These are phyloP conservation scores for Metarhizium humberi DNA, from an alignment of 2,329 filamentous ascomycete species.

Conservation along the genomic window DNA sequence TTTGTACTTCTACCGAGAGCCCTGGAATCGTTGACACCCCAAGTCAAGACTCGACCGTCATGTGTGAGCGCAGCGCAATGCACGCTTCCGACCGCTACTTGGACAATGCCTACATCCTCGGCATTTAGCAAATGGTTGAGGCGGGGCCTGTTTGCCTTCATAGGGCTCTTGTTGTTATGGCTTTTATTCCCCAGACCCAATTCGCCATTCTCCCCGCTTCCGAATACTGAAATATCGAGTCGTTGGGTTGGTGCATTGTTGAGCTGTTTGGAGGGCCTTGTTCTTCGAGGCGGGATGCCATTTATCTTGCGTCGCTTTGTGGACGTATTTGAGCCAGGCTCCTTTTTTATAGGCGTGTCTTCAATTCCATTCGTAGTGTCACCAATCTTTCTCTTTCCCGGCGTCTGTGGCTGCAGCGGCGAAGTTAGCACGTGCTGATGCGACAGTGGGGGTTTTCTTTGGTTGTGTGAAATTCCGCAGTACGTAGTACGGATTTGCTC, in stretches of 20 bases:
- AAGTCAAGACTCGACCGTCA: constrained; percentile 53
- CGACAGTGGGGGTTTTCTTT: too few species aligned
- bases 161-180: constrained; percentile 1
- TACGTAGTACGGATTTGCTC: too few species aligned
- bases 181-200: constrained; percentile 9
- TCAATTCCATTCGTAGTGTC: neutral
- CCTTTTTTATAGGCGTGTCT: neutral
- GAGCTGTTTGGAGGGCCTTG: neutral
- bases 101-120: constrained; percentile 40
- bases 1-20: constrained; percentile 50
- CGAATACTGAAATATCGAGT: constrained; percentile 8
- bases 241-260: constrained; percentile 1
- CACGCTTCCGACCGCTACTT: constrained; percentile 54
- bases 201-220: constrained; percentile 9
- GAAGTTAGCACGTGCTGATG: neutral
- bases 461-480: too few species aligned
- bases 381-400: neutral
- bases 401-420: neutral
- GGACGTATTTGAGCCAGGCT: neutral
- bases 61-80: constrained; percentile 53
- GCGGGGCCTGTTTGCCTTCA: constrained; percentile 3
- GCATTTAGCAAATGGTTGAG: constrained; percentile 46
- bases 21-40: constrained; percentile 59
- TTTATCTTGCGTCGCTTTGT: neutral
- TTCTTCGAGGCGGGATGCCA: neutral